Evolutionary conservation across 495 filamentous ascomycete species (phyloP).

Genomic region (Penicillium maclennaniae): DNA sequence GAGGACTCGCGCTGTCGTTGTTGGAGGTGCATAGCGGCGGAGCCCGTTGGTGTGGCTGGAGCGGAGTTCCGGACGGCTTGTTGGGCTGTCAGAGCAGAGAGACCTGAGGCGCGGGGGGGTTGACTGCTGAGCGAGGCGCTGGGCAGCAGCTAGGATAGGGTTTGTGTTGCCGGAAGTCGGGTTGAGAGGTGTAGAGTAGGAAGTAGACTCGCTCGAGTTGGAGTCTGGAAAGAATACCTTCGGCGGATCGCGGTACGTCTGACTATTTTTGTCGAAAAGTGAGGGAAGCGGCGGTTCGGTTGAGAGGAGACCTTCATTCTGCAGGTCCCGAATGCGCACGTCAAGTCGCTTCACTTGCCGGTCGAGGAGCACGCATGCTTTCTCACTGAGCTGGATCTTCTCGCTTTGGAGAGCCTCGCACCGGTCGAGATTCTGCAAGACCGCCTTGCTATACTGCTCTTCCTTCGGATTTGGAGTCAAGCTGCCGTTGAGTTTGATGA

Average conservation of each 20-base stretch:
- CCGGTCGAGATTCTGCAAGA: slow-evolving; percentile 66
- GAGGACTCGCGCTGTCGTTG: slow-evolving; percentile 73
- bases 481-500: slow-evolving; percentile 80
- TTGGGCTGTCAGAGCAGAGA: slow-evolving; percentile 26
- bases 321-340: slow-evolving; percentile 75
- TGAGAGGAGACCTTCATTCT: slow-evolving; percentile 73
- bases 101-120: slow-evolving; percentile 23
- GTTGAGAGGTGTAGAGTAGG: slow-evolving; percentile 39
- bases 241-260: slow-evolving; percentile 51
- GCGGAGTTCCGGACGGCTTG: slow-evolving; percentile 47
- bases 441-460: slow-evolving; percentile 63
- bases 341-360: slow-evolving; percentile 87
- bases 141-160: slow-evolving; percentile 40
- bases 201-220: slow-evolving; percentile 35
- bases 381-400: slow-evolving; percentile 76
- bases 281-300: slow-evolving; percentile 77
- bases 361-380: slow-evolving; percentile 74
- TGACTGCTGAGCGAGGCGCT: slow-evolving; percentile 42
- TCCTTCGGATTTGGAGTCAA: slow-evolving; percentile 83
- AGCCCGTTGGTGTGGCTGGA: slow-evolving; percentile 62
- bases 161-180: slow-evolving; percentile 43
- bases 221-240: slow-evolving; percentile 47
- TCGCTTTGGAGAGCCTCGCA: slow-evolving; percentile 77
- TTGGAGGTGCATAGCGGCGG: slow-evolving; percentile 53
- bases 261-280: slow-evolving; percentile 58